Conservation (phyloP, 768 basidiomycete species). For the Imleria badia region DNA sequence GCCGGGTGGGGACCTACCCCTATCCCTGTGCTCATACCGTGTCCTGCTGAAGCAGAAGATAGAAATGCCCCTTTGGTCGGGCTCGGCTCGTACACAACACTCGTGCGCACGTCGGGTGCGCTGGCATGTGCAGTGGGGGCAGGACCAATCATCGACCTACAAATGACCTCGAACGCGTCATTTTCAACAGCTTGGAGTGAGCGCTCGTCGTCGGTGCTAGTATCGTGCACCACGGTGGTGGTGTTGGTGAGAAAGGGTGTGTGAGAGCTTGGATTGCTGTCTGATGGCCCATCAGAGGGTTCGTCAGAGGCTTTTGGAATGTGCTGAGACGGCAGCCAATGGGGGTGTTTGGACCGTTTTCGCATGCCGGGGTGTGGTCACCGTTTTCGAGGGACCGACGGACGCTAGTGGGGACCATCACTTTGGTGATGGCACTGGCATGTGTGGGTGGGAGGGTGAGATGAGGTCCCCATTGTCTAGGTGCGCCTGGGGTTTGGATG, state of each 20-base stretch:
- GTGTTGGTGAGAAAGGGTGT: background rate
- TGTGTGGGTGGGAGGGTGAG: constrained; percentile 27
- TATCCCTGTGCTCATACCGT: too few relatives aligned
- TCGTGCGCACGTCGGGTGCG: constrained; percentile 1
- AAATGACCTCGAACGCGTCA: constrained; percentile 22
- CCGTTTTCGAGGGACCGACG: constrained; percentile 1
- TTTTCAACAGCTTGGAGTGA: constrained; percentile 27
- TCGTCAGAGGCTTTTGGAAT: constrained; percentile 28
- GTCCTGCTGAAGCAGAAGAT: background rate
- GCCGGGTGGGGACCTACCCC: too few relatives aligned
- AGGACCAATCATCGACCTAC: constrained; percentile 1
- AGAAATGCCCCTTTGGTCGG: background rate
- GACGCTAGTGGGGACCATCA: constrained; percentile 24
- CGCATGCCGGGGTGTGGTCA: too few relatives aligned
- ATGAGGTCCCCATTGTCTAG: constrained; percentile 7
- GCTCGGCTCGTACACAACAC: background rate
- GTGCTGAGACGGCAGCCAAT: constrained; percentile 24
- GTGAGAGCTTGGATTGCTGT: background rate
- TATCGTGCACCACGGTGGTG: constrained; percentile 2
- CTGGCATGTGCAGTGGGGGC: background rate
- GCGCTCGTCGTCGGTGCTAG: constrained; percentile 19
- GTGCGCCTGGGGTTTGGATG: background rate
- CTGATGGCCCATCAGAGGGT: background rate
- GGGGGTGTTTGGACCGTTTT: constrained; percentile 4
- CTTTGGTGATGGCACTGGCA: constrained; percentile 28